These are phyloP conservation scores for Phialocephala sp. DNA, from an alignment of 2,329 filamentous ascomycete species.

Conservation along the genomic window DNA sequence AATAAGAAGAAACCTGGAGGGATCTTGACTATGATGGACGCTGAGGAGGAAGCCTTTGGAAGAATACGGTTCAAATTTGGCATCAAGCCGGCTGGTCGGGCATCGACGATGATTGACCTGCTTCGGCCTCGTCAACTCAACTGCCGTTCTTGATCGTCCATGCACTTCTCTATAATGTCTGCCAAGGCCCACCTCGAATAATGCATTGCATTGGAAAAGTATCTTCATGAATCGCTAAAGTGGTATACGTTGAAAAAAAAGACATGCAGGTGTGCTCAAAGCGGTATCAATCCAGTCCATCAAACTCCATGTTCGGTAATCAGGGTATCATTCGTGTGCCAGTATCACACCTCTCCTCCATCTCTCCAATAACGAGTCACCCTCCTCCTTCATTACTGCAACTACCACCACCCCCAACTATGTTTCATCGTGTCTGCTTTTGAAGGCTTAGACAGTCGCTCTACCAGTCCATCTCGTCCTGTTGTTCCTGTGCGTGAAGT, in stretches of 20 bases:
- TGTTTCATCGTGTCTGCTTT: constrained; percentile 14
- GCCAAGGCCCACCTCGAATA: neutral
- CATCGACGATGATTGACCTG: neutral
- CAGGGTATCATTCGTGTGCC: constrained; percentile 6
- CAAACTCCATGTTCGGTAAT: neutral
- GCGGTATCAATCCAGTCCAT: neutral
- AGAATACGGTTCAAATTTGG: neutral
- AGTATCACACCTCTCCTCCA: neutral
- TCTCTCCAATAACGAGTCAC: neutral
- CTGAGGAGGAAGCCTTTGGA: neutral
- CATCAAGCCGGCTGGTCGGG: neutral
- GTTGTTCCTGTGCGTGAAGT: constrained; percentile 59
- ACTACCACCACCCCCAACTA: constrained; percentile 10
- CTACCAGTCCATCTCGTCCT: constrained; percentile 64
- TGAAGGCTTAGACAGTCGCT: constrained; percentile 53
- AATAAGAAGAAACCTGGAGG: no score
- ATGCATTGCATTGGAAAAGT: neutral
- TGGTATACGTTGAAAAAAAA: neutral
- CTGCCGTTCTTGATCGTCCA: neutral
- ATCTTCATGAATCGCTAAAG: constrained; percentile 10
- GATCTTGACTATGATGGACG: no score
- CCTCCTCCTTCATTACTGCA: constrained; percentile 2
- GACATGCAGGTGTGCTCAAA: neutral
- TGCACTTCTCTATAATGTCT: neutral
- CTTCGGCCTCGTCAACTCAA: neutral